A percentile compares a stretch with the other conserved stretches of the same genome.
Conservation (phyloP, 1,284 basidiomycete genomes). For the Ustilago hordei region DNA sequence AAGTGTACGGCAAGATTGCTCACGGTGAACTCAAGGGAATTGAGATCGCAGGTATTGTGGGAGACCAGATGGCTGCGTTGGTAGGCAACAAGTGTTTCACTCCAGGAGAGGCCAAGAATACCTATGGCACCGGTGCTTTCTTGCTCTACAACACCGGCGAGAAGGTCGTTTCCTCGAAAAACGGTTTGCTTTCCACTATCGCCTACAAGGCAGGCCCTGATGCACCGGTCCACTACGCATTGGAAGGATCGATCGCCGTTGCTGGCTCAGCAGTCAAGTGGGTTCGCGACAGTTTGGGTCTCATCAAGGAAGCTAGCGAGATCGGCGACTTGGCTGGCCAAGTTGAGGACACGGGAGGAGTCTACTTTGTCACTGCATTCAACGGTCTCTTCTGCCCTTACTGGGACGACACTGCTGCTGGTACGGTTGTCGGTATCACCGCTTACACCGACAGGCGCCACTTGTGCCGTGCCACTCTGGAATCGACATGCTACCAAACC, state of each 20-base stretch:
- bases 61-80: constrained; percentile 95
- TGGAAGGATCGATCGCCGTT: constrained; percentile 95
- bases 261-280: constrained; percentile 96
- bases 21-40: constrained; percentile 80
- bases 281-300: constrained; percentile 87
- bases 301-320: constrained; percentile 84
- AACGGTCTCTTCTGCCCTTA: constrained; percentile 86
- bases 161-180: constrained; percentile 84
- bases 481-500: constrained; percentile 84
- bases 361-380: constrained; percentile 97
- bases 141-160: constrained; percentile 91
- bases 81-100: constrained; percentile 84
- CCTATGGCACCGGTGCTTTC: constrained; percentile 87
- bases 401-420: constrained; percentile 89
- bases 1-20: constrained; percentile 85
- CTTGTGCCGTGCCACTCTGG: constrained; percentile 86
- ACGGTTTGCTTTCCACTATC: constrained; percentile 91
- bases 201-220: constrained; percentile 90
- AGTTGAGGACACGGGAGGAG: constrained; percentile 85
- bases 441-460: constrained; percentile 93
- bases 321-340: constrained; percentile 86
- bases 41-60: constrained; percentile 89
- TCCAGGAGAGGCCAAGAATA: constrained; percentile 70
- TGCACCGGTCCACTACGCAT: constrained; percentile 85
- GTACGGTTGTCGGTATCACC: constrained; percentile 82